Evolutionary conservation across 164 flowering plant species (phyloP), one percentile per base, ranked within the genome.

Genomic region (Berberis vulgaris): DNA sequence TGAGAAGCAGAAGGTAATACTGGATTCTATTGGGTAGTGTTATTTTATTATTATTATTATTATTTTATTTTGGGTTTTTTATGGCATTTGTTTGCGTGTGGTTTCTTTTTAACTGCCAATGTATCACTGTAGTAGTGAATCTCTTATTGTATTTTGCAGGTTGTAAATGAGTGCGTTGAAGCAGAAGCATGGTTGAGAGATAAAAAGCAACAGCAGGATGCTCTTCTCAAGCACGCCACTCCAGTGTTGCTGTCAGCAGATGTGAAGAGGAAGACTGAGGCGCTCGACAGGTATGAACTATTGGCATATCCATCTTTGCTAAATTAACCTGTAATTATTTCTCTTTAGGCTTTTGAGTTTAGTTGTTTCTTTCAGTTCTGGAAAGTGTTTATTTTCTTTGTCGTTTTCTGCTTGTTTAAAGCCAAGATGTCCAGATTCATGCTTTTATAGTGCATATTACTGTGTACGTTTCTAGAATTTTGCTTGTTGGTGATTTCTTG

Each of bases 141-240:
- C 39, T 38, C 26, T 49, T 45, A 6, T 49, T 4, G 50, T 66
- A 42, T 68, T 26, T 26, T 26, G 26, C 26, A 94, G 98, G 97
- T 94, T 7, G 43, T 91, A 55, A 87, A 81, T 63, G 96, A 91
- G 62, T 94, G 98, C 65, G 86, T 73, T 11, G 90, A 83, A 61
- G 92, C 95, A 6, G 97, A 94, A 73, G 91, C 84, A 49, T 94
- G 98, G 98, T 54, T 94, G 49, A 82, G 86, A 71, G 98, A 87
- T 79, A 94, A 86, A 67, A 74, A 74, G 72, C 96, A 88, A 74
- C 96, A 83, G 57, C 98, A 94, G 70, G 96, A 82, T 12, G 42
- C 83, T 2, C 82, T 94, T 63, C 91, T 93, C 5, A 94, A 88
- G 70, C 67, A 87, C 75, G 87, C 93, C 1, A 73, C 66, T n/a